These are phyloP conservation scores for Alternaria sp. DNA, from an alignment of 2,329 filamentous ascomycete species.

Conservation along the genomic window DNA sequence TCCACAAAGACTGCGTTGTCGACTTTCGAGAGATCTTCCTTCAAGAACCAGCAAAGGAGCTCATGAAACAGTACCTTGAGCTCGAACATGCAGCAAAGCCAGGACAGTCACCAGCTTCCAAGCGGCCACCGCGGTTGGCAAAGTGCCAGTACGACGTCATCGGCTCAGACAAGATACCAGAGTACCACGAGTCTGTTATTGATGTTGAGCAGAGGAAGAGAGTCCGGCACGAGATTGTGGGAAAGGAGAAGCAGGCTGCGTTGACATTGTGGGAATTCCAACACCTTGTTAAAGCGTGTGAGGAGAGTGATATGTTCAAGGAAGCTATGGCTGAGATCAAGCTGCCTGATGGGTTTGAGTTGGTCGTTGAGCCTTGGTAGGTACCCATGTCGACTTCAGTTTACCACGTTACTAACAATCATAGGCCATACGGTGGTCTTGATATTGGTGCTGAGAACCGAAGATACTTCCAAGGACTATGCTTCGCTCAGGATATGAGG, in stretches of 20 bases:
- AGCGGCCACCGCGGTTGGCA: constrained; percentile 58
- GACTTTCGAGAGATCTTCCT: constrained; percentile 60
- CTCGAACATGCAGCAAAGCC: constrained; percentile 53
- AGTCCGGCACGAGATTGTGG: constrained; percentile 55
- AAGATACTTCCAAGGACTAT: constrained; percentile 62
- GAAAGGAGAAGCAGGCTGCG: constrained; percentile 56
- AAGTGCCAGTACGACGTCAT: constrained; percentile 64
- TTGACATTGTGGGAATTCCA: constrained; percentile 54
- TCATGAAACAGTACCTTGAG: constrained; percentile 56
- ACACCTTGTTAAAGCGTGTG: constrained; percentile 52
- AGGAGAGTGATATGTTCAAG: constrained; percentile 60
- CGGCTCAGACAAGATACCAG: constrained; percentile 57
- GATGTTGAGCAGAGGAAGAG: constrained; percentile 53
- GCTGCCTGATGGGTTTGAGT: constrained; percentile 61
- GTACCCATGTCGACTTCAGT: not conserved
- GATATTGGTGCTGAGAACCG: constrained; percentile 55
- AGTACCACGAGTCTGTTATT: constrained; percentile 62
- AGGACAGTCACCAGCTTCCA: constrained; percentile 48
- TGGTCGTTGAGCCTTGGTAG: constrained; percentile 60
- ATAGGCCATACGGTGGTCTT: constrained; percentile 60
- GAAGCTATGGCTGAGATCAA: constrained; percentile 58
- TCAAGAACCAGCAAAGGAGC: constrained; percentile 57
- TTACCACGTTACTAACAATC: not conserved
- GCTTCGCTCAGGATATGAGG: constrained; percentile 57
- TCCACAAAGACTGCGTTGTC: constrained; percentile 46